Base-by-base conservation (phyloP, 352 stramenopile species). In the Albugo candida region DNA sequence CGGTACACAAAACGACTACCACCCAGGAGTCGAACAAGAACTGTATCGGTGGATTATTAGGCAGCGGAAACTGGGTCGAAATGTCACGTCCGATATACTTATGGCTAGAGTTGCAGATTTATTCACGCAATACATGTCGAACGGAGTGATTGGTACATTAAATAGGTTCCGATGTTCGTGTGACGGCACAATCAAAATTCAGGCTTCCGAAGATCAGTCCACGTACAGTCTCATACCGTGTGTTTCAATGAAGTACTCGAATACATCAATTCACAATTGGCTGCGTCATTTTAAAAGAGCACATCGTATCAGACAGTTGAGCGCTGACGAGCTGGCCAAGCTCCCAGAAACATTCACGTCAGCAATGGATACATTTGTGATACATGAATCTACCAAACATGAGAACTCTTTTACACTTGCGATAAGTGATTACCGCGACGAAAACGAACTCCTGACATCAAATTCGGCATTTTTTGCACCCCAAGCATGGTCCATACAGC, bases 1-100 rank as follows among this genome's bases (percentile, higher is more conserved):
- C 38, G 59, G 62, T 44, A 70, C 70, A 41, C 65, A 70, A 20
- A 31, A 31, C 24, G 67, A 80, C 47, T 79, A 69, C 66, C 69
- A 82, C 44, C 76, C 76, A 2, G 76, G 69, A 17, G 73, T 88
- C 13, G 76, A 88, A 47, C 72, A 84, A 47, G 72, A 83, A 51
- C 65, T 88, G 27, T 88, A 88, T 51, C 72, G 73, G 1, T 88
- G 76, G 76, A 61, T 88, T 38, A 76, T 88, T 41, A 73, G 70
- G 5, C 68, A 86, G 54, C 64, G 73, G 11, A 58, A 56, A 36
- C 54, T 86, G 5, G 57, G 49, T 0, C 70, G 73, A 2, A 41
- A 45, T 3, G 69, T 88, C 13, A 59, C 67, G 12, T 36, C 60
- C 10, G 69, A 86, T 18, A 58, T 59, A 35, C 35, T 86, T 17